Conservation (phyloP, 371 early-diverging fungal genomes). For the Actinomucor elegans region DNA sequence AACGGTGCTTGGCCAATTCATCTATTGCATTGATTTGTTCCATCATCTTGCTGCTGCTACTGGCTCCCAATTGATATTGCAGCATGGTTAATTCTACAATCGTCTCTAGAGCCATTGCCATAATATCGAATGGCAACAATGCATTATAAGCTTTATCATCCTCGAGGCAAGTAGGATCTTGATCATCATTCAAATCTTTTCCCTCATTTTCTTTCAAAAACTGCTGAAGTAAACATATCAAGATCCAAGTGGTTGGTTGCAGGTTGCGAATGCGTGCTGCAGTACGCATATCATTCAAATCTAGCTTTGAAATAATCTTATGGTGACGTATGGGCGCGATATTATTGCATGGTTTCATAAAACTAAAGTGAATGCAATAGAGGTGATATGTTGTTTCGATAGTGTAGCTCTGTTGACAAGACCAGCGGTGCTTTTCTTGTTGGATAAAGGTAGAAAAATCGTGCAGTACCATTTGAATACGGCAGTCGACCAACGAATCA, state of each 20-base stretch:
- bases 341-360: slow-evolving; percentile 10
- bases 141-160: background rate
- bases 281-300: background rate
- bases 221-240: background rate
- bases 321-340: background rate
- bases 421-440: slow-evolving; percentile 40
- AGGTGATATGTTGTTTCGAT: slow-evolving; percentile 25
- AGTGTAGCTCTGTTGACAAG: slow-evolving; percentile 17
- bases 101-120: slow-evolving; percentile 2
- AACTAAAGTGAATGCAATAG: slow-evolving; percentile 26
- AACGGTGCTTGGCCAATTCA: background rate
- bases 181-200: background rate
- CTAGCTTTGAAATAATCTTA: background rate
- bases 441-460: slow-evolving; percentile 44
- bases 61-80: background rate
- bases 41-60: background rate
- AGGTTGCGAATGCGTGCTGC: background rate
- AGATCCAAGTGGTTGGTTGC: background rate
- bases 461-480: slow-evolving; percentile 8
- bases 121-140: background rate
- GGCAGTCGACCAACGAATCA: background rate
- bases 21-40: background rate
- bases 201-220: background rate
- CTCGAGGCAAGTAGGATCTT: no score
- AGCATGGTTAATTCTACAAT: background rate